phyloP scores from a whole-genome alignment of 768 basidiomycete genomes.

The Asterophora lycoperdoides region DNA sequence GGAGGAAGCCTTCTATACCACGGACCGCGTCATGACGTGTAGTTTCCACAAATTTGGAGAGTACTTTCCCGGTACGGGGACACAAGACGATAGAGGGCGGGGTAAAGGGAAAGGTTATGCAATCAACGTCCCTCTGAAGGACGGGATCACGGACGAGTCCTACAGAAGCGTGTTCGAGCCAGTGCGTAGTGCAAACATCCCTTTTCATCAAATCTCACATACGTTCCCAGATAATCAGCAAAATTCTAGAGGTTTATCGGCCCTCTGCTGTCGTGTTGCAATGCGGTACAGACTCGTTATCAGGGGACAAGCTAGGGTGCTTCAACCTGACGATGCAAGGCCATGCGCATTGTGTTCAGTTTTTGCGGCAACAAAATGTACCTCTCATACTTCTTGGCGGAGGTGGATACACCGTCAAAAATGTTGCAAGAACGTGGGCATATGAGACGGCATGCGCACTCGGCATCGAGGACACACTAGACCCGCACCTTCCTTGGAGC shows the following conservation, averaged over 20 bases:
- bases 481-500: slow-evolving; percentile 78
- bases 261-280: slow-evolving; percentile 89
- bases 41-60: slow-evolving; percentile 98
- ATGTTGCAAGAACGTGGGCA: slow-evolving; percentile 92
- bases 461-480: slow-evolving; percentile 77
- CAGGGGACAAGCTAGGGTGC: slow-evolving; percentile 93
- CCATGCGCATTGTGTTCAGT: slow-evolving; percentile 90
- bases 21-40: slow-evolving; percentile 94
- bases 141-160: slow-evolving; percentile 89
- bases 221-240: slow-evolving; percentile 61
- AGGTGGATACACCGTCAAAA: slow-evolving; percentile 96
- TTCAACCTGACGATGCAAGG: slow-evolving; percentile 96
- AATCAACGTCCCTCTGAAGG: slow-evolving; percentile 89
- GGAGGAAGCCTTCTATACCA: slow-evolving; percentile 98
- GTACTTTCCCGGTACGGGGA: slow-evolving; percentile 86
- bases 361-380: slow-evolving; percentile 75
- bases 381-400: slow-evolving; percentile 92
- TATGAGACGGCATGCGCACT: slow-evolving; percentile 95
- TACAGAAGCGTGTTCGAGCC: slow-evolving; percentile 88
- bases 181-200: slow-evolving; percentile 42
- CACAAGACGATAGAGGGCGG: slow-evolving; percentile 80
- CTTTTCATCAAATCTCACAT: slow-evolving; percentile 1
- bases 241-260: slow-evolving; percentile 82
- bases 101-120: slow-evolving; percentile 85
- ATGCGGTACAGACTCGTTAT: slow-evolving; percentile 93